Evolutionary conservation across 176 grass and related monocot species (phyloP).

Genomic region (Phoenix dactylifera): DNA sequence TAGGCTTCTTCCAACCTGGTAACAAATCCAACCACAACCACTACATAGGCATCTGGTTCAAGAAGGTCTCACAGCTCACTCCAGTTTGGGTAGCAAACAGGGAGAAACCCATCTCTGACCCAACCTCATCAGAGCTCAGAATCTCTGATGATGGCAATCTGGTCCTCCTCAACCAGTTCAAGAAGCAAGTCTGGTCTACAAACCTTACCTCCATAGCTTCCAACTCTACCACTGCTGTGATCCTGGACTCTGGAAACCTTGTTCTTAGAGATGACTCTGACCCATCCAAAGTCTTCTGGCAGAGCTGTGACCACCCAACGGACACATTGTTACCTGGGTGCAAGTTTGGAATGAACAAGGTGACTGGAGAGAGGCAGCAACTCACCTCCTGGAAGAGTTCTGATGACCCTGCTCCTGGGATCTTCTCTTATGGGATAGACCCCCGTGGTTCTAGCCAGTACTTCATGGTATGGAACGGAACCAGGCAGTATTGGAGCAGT

Average conservation of each 20-base stretch:
- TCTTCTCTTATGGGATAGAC: constrained; percentile 10
- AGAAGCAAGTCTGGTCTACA: constrained; percentile 31
- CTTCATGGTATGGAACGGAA: constrained; percentile 24
- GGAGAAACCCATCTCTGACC: too few relatives aligned
- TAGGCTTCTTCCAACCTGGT: too few relatives aligned
- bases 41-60: too few relatives aligned
- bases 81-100: too few relatives aligned
- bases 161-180: constrained; percentile 18
- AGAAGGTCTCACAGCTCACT: too few relatives aligned
- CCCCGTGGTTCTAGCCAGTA: constrained; percentile 27
- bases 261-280: constrained; percentile 15
- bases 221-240: constrained; percentile 16
- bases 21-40: too few relatives aligned
- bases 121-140: too few relatives aligned
- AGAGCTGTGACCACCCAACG: constrained; percentile 45
- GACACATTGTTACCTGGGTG: constrained; percentile 54
- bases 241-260: constrained; percentile 29
- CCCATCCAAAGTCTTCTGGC: constrained; percentile 29
- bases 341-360: constrained; percentile 14
- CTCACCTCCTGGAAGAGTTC: too few relatives aligned
- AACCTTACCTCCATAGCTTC: not conserved
- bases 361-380: too few relatives aligned
- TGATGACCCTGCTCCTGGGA: too few relatives aligned
- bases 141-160: not conserved
- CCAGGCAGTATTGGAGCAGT: constrained; percentile 25